These are phyloP conservation scores for Didymella segeticola DNA, from an alignment of 2,329 filamentous ascomycete species.

Conservation along the genomic window DNA sequence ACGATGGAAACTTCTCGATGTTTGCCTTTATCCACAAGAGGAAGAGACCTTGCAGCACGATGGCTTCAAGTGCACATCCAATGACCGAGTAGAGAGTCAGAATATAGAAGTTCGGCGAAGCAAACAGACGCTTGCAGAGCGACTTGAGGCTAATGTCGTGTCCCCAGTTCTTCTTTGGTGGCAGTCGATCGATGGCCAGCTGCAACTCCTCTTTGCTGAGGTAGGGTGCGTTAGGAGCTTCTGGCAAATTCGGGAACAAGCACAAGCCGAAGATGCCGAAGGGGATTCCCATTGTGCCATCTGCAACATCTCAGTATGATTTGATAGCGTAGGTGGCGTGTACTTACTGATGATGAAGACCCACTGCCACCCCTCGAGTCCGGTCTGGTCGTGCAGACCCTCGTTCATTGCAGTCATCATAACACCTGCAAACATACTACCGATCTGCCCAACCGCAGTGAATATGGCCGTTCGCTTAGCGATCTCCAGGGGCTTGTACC, in stretches of 20 bases:
- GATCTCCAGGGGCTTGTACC: slow-evolving; percentile 39
- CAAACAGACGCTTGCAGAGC: slow-evolving; percentile 29
- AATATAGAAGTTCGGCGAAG: slow-evolving; percentile 46
- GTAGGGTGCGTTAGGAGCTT: slow-evolving; percentile 31
- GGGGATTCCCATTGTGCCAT: slow-evolving; percentile 39
- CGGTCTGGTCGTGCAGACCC: slow-evolving; percentile 27
- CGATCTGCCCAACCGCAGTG: slow-evolving; percentile 38
- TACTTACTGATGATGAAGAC: slow-evolving; percentile 37
- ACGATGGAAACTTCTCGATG: slow-evolving; percentile 39
- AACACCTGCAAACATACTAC: slow-evolving; percentile 41
- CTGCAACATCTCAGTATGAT: slow-evolving; percentile 19
- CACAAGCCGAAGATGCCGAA: slow-evolving; percentile 39
- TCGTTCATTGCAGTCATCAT: slow-evolving; percentile 45
- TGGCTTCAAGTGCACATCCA: slow-evolving; percentile 47
- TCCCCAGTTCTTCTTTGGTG: slow-evolving; percentile 33
- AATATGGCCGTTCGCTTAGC: slow-evolving; percentile 42
- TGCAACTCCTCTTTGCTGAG: slow-evolving; percentile 36
- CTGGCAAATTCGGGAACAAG: slow-evolving; percentile 38
- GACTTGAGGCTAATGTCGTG: slow-evolving; percentile 36
- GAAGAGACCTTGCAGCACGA: slow-evolving; percentile 35
- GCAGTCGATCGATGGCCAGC: slow-evolving; percentile 34
- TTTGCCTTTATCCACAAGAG: slow-evolving; percentile 36
- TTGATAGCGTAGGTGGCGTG: fast-evolving
- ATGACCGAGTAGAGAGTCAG: slow-evolving; percentile 50
- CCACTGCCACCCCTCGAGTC: slow-evolving; percentile 40